Evolutionary conservation across 352 stramenopile genomes (phyloP).

Genomic region (Globisporangium paddicum): DNA sequence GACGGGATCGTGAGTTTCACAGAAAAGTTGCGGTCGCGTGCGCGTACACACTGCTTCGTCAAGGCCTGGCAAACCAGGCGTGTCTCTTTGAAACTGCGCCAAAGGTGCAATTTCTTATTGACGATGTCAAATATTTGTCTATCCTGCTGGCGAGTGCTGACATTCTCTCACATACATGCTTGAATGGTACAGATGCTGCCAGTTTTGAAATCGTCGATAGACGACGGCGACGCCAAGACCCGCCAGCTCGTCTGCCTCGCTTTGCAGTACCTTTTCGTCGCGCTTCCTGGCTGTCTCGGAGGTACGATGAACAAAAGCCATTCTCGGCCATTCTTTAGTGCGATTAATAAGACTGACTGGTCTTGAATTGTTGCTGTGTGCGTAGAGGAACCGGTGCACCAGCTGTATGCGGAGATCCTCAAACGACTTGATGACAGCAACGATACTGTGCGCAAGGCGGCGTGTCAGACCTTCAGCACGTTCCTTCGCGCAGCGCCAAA

Average conservation of each 20-base stretch:
- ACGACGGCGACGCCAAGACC: slow-evolving; percentile 86
- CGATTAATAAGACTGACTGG: neutral
- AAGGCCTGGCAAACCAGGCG: slow-evolving; percentile 60
- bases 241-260: slow-evolving; percentile 85
- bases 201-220: slow-evolving; percentile 85
- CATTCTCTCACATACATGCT: neutral
- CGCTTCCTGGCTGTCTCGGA: slow-evolving; percentile 66
- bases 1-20: neutral
- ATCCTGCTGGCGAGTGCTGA: neutral
- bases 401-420: slow-evolving; percentile 90
- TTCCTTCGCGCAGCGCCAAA: slow-evolving; percentile 85
- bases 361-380: slow-evolving; percentile 5
- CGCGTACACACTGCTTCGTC: slow-evolving; percentile 80
- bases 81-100: slow-evolving; percentile 83
- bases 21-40: slow-evolving; percentile 89
- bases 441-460: slow-evolving; percentile 83
- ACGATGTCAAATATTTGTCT: neutral
- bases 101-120: slow-evolving; percentile 29
- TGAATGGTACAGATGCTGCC: slow-evolving; percentile 65
- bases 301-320: slow-evolving; percentile 26
- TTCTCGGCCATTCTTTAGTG: neutral
- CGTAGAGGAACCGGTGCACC: slow-evolving; percentile 85
- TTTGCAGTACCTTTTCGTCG: slow-evolving; percentile 86
- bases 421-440: slow-evolving; percentile 92
- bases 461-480: slow-evolving; percentile 83